Percentiles rank a stretch among this genome's conserved stretches.
These are phyloP conservation scores for Hura crepitans DNA, from an alignment of 441 rosid genomes.

Conservation along the genomic window DNA sequence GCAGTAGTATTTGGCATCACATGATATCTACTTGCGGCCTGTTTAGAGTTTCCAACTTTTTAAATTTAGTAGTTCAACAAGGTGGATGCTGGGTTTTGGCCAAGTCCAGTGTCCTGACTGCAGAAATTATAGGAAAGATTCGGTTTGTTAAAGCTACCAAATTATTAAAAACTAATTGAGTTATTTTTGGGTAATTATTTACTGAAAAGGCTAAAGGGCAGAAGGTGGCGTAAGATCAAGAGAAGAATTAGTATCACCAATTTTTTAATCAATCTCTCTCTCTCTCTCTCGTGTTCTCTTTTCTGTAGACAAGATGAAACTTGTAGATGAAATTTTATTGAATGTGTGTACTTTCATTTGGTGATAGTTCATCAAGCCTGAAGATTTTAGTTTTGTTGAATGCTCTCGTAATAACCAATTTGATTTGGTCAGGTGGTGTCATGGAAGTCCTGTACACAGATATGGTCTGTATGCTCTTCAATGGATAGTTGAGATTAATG, in stretches of 20 bases:
- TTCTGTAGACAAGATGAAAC: too few relatives aligned
- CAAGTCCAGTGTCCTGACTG: not conserved
- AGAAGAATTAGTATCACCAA: not conserved
- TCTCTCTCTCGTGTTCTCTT: not conserved
- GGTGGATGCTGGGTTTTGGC: not conserved
- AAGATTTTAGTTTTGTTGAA: not conserved
- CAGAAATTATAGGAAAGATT: not conserved
- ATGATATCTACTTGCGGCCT: not conserved
- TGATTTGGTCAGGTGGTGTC: constrained; percentile 65
- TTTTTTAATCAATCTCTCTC: too few relatives aligned
- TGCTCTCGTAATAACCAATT: not conserved
- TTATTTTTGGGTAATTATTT: not conserved
- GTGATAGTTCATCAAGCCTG: not conserved
- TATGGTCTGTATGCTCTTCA: constrained; percentile 86
- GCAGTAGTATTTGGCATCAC: not conserved
- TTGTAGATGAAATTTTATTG: not conserved
- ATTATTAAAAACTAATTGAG: not conserved
- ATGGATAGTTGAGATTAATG: constrained; percentile 95
- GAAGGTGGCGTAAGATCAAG: not conserved
- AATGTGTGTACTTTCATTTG: not conserved
- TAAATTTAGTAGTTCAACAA: not conserved
- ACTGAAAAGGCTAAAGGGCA: not conserved
- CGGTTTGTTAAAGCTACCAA: not conserved
- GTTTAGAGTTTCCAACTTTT: not conserved
- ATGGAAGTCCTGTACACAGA: constrained; percentile 88